phyloP scores from a whole-genome alignment of 2,329 filamentous ascomycete species.

The Coleophoma eucalyptorum region DNA sequence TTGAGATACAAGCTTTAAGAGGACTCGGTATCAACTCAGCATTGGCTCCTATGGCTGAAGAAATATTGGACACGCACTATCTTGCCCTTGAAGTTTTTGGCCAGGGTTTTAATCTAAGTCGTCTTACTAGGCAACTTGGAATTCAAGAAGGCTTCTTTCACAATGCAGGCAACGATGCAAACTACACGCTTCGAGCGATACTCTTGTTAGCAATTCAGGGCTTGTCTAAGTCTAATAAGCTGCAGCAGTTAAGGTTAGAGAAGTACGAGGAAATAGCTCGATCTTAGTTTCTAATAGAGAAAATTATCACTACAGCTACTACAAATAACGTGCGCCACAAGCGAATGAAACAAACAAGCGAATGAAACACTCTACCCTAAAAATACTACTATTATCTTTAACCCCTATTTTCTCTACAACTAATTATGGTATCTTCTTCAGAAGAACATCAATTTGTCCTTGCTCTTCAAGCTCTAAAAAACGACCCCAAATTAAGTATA shows the following conservation, averaged over 20 bases:
- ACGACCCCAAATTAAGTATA: too few relatives aligned
- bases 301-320: too few relatives aligned
- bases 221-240: background rate
- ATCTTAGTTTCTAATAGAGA: too few relatives aligned
- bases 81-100: slow-evolving; percentile 5
- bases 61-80: slow-evolving; percentile 4
- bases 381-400: too few relatives aligned
- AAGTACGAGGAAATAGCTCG: slow-evolving; percentile 2
- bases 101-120: slow-evolving; percentile 3
- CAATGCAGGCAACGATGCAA: slow-evolving; percentile 8
- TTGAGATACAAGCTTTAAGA: slow-evolving; percentile 5
- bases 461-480: too few relatives aligned
- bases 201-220: slow-evolving; percentile 3
- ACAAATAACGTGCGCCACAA: too few relatives aligned
- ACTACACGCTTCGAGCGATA: slow-evolving; percentile 6
- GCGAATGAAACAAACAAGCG: too few relatives aligned
- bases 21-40: slow-evolving; percentile 4
- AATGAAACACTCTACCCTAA: too few relatives aligned
- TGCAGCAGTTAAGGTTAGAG: background rate
- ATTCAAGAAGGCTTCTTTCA: slow-evolving; percentile 1
- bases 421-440: too few relatives aligned
- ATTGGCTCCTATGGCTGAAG: background rate
- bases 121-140: slow-evolving; percentile 2
- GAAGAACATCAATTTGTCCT: too few relatives aligned
- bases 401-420: too few relatives aligned